Percentiles rank a stretch among this genome's conserved stretches.
phyloP scores from a whole-genome alignment of 345 rosid species.

The Salix brachista region DNA sequence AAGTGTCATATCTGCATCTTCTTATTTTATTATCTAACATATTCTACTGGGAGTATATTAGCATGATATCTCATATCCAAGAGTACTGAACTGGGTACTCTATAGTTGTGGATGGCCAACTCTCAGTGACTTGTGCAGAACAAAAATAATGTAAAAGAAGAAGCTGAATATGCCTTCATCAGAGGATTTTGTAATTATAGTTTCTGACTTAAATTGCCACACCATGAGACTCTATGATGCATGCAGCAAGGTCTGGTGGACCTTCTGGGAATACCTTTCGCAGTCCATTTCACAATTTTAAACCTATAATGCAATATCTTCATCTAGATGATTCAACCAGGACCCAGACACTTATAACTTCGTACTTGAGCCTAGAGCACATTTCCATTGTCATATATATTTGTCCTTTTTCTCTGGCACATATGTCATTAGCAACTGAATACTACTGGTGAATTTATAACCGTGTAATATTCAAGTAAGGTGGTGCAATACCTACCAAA shows the following conservation, averaged over 20 bases:
- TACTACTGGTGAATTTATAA: background rate
- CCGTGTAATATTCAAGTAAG: slow-evolving; percentile 3
- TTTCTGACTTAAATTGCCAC: background rate
- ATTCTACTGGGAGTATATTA: background rate
- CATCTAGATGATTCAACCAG: slow-evolving; percentile 1
- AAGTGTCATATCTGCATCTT: background rate
- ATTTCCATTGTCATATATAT: background rate
- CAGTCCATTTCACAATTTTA: background rate
- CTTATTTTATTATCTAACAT: background rate
- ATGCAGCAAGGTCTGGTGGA: background rate
- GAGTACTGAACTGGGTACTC: background rate
- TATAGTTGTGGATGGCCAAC: background rate
- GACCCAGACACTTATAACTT: background rate
- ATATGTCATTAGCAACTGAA: slow-evolving; percentile 1
- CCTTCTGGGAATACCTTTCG: background rate
- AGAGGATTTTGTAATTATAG: too few relatives aligned
- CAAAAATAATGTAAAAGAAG: too few relatives aligned
- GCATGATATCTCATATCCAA: background rate
- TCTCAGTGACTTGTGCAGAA: background rate
- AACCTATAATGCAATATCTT: background rate
- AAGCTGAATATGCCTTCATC: too few relatives aligned
- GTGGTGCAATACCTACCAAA: slow-evolving; percentile 38
- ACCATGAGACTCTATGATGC: background rate
- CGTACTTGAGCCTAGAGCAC: background rate
- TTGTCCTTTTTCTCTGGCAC: background rate